phyloP scores from a whole-genome alignment of 495 filamentous ascomycete genomes.

The Trichoderma asperelloides region DNA sequence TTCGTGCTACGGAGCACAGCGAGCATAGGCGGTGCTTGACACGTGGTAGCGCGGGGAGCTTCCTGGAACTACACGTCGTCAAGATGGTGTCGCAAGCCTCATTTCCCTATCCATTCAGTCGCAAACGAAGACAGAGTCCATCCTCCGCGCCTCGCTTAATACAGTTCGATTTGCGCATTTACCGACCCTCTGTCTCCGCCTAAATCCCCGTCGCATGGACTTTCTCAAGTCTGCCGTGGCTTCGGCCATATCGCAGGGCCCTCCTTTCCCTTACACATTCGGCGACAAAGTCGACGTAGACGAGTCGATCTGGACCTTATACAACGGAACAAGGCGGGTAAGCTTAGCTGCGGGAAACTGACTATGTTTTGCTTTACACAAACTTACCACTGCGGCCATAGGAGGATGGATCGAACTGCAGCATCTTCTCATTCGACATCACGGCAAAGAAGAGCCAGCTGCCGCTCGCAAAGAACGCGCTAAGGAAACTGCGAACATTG shows the following conservation, averaged over 20 bases:
- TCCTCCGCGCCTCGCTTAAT: not conserved
- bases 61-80: not conserved
- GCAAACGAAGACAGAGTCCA: not conserved
- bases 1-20: not conserved
- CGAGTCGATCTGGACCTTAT: conserved; percentile 82
- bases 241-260: conserved; percentile 91
- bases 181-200: conserved; percentile 12
- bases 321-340: conserved; percentile 88
- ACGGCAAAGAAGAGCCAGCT: conserved; percentile 56
- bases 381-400: conserved; percentile 22
- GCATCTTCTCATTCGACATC: conserved; percentile 92
- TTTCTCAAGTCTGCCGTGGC: conserved; percentile 96
- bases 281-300: conserved; percentile 84
- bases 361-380: not conserved
- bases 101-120: conserved; percentile 8
- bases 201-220: conserved; percentile 53
- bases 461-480: conserved; percentile 82
- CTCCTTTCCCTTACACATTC: conserved; percentile 82
- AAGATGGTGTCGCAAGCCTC: not conserved
- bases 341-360: conserved; percentile 16
- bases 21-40: not conserved
- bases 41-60: not conserved
- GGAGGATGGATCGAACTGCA: conserved; percentile 90
- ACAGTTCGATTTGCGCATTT: conserved; percentile 10
- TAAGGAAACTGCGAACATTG: conserved; percentile 83